phyloP scores from a whole-genome alignment of 306 rosid genomes.

The Alnus glutinosa region DNA sequence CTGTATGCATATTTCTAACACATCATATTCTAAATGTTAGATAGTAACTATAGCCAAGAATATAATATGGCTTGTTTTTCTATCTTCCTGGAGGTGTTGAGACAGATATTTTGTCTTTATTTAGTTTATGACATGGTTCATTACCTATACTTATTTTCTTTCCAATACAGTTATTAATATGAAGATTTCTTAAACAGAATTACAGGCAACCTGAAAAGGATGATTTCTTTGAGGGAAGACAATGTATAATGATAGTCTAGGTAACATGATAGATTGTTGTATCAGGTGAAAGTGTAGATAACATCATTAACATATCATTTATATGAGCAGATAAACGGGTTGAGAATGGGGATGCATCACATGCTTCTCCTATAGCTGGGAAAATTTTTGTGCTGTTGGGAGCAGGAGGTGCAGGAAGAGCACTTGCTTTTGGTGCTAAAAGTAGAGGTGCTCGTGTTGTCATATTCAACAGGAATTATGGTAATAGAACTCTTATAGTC shows the following conservation, averaged over 20 bases:
- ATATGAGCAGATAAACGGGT: slow-evolving; percentile 10
- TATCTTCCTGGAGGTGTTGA: neutral
- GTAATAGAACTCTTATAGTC: slow-evolving; percentile 1
- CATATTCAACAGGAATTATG: slow-evolving; percentile 34
- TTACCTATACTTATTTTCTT: neutral
- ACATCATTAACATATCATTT: neutral
- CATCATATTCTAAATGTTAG: neutral
- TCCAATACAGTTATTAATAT: neutral
- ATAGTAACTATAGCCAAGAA: neutral
- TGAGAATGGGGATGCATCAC: slow-evolving; percentile 28
- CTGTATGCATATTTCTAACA: neutral
- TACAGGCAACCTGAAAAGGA: neutral
- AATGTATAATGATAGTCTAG: slow-evolving; percentile 2
- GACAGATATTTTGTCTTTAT: neutral
- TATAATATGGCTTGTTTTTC: neutral
- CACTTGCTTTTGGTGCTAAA: slow-evolving; percentile 52
- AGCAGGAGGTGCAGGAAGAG: slow-evolving; percentile 59
- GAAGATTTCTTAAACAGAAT: slow-evolving; percentile 4
- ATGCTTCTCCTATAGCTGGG: slow-evolving; percentile 34
- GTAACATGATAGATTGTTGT: neutral
- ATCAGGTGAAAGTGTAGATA: neutral
- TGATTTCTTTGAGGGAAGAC: slow-evolving; percentile 2
- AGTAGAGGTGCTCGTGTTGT: slow-evolving; percentile 50
- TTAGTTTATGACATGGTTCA: neutral
- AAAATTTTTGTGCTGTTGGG: slow-evolving; percentile 49